Conservation (phyloP, 108 stramenopile species). For the Discostella stelligeroides region DNA sequence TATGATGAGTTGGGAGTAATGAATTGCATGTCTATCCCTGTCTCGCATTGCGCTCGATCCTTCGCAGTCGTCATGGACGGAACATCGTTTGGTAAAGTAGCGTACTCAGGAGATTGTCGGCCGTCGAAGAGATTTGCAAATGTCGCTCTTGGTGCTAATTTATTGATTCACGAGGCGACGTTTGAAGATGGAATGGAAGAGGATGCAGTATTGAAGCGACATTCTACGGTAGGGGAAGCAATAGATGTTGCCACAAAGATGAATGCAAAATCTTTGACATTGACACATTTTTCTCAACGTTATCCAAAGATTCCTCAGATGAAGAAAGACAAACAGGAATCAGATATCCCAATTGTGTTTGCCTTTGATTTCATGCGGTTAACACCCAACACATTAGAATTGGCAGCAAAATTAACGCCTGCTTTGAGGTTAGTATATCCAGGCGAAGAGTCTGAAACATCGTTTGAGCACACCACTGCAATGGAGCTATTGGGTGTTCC, state of each 20-base stretch:
- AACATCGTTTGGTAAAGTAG: constrained; percentile 80
- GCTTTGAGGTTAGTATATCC: constrained; percentile 78
- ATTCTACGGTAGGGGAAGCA: constrained; percentile 95
- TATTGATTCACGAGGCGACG: constrained; percentile 98
- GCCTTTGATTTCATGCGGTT: constrained; percentile 86
- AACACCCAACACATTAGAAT: constrained; percentile 40
- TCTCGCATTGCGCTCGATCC: constrained; percentile 87
- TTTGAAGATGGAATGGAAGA: constrained; percentile 95
- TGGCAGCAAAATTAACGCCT: constrained; percentile 66
- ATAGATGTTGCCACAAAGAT: constrained; percentile 74
- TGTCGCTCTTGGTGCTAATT: constrained; percentile 66
- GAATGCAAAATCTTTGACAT: constrained; percentile 75
- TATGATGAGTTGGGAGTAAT: constrained; percentile 60
- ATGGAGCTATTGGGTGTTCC: constrained; percentile 40
- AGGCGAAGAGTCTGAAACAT: constrained; percentile 19
- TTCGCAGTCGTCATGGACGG: constrained; percentile 84
- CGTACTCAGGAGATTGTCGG: constrained; percentile 96
- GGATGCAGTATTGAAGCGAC: constrained; percentile 85
- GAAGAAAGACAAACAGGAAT: constrained; percentile 16
- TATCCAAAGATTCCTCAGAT: constrained; percentile 91
- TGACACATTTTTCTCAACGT: constrained; percentile 97
- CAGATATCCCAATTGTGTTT: constrained; percentile 53
- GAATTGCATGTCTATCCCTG: constrained; percentile 68
- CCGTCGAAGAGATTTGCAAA: constrained; percentile 79
- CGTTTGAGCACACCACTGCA: not conserved